Conservation (phyloP, 768 basidiomycete genomes). For the Termitomyces sp. region DNA sequence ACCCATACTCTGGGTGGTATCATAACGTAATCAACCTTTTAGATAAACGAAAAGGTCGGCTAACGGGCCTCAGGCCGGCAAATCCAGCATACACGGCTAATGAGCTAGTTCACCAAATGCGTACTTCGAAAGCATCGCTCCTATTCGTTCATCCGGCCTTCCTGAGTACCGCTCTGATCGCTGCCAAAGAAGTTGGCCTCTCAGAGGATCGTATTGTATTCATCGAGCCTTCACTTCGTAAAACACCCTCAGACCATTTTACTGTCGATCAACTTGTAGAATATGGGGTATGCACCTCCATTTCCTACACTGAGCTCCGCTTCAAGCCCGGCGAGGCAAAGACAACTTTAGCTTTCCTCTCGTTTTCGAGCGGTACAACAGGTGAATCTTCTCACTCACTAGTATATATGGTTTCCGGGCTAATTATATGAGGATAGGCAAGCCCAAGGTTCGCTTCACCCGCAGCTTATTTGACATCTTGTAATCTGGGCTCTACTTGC, state of each 20-base stretch:
- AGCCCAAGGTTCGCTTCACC: constrained; percentile 26
- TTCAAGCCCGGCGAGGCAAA: constrained; percentile 54
- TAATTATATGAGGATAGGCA: constrained; percentile 16
- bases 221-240: constrained; percentile 20
- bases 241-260: constrained; percentile 6
- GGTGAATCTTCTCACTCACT: constrained; percentile 29
- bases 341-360: constrained; percentile 58
- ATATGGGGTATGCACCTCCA: constrained; percentile 27
- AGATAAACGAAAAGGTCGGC: neutral
- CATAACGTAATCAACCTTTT: constrained; percentile 38
- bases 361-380: constrained; percentile 74
- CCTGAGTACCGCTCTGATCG: constrained; percentile 36
- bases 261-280: constrained; percentile 44
- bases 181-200: constrained; percentile 34
- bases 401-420: neutral
- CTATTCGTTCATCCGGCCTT: constrained; percentile 43
- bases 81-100: constrained; percentile 56
- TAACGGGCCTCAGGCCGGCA: constrained; percentile 40
- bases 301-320: constrained; percentile 37
- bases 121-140: constrained; percentile 38
- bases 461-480: neutral
- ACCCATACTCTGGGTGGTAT: constrained; percentile 52
- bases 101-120: constrained; percentile 55
- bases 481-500: neutral
- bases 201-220: constrained; percentile 36